Percentiles rank a stretch among this genome's conserved stretches.
These are phyloP conservation scores for Populus hybrid DNA, from an alignment of 441 rosid genomes.

Conservation along the genomic window DNA sequence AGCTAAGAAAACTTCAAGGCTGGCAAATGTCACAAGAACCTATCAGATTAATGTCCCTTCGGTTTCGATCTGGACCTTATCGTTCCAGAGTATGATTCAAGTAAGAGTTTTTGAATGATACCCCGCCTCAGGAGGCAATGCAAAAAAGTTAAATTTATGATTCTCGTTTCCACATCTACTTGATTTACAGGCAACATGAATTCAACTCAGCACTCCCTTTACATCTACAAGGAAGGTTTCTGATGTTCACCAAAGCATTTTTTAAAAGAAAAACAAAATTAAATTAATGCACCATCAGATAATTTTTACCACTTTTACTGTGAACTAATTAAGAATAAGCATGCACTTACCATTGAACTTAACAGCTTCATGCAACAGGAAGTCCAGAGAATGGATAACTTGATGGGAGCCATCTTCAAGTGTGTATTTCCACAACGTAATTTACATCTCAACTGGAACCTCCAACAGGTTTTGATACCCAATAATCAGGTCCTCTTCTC, in stretches of 20 bases:
- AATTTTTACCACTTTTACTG: not conserved
- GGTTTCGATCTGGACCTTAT: not conserved
- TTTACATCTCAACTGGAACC: conserved; percentile 42
- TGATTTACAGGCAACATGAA: not conserved
- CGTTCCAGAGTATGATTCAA: no score
- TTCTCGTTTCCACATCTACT: not conserved
- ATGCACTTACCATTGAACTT: conserved; percentile 30
- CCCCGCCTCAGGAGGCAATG: not conserved
- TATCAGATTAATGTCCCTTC: not conserved
- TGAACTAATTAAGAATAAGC: not conserved
- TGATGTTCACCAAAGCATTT: not conserved
- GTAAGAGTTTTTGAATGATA: not conserved
- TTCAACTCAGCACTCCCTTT: not conserved
- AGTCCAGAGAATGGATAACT: conserved; percentile 20
- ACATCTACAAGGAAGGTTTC: not conserved
- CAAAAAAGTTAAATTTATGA: not conserved
- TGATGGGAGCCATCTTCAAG: conserved; percentile 27
- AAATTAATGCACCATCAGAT: not conserved
- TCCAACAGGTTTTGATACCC: conserved; percentile 30
- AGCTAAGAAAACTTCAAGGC: not conserved
- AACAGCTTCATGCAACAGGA: conserved; percentile 24
- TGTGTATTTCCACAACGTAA: conserved; percentile 25
- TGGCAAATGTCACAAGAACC: not conserved
- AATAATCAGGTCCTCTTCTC: conserved; percentile 29
- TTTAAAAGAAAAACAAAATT: not conserved